phyloP scores from a whole-genome alignment of 805 yeast species.

The Barnettozyma sp. region DNA sequence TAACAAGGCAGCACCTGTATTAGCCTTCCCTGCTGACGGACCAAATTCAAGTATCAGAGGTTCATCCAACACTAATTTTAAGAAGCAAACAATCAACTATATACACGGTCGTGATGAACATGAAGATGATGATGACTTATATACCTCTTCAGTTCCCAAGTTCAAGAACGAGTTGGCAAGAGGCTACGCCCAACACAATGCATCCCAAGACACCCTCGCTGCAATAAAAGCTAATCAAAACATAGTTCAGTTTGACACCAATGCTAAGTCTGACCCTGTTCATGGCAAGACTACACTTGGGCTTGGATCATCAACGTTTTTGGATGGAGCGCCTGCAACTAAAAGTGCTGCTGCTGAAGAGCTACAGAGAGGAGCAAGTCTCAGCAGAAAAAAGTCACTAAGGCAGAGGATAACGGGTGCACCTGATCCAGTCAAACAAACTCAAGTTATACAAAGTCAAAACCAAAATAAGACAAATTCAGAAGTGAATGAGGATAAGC shows the following conservation, averaged over 20 bases:
- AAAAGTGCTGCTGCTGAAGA: conserved; percentile 36
- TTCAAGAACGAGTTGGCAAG: neutral
- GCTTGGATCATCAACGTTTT: conserved; percentile 82
- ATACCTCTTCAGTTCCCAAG: conserved; percentile 17
- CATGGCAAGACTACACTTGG: conserved; percentile 88
- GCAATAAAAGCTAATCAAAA: conserved; percentile 47
- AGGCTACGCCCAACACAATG: conserved; percentile 12
- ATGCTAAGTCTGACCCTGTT: conserved; percentile 57
- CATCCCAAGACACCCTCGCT: conserved; percentile 23
- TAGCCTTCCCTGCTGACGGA: conserved; percentile 93
- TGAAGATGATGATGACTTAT: conserved; percentile 41
- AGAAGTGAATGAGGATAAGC: conserved; percentile 29
- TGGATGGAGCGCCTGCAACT: conserved; percentile 94
- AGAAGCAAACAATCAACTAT: conserved; percentile 58
- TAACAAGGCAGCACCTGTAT: conserved; percentile 75
- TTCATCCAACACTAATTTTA: conserved; percentile 48
- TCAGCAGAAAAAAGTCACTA: conserved; percentile 80
- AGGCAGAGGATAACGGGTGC: conserved; percentile 49
- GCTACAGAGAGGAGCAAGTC: conserved; percentile 29
- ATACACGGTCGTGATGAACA: conserved; percentile 69
- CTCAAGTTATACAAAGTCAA: conserved; percentile 1
- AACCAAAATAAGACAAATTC: conserved; percentile 17
- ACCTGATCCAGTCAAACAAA: neutral
- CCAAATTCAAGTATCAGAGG: conserved; percentile 85
- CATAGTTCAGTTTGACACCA: conserved; percentile 65